Base-by-base conservation (phyloP, 805 yeast genomes). In the Hanseniaspora nectarophila region DNA sequence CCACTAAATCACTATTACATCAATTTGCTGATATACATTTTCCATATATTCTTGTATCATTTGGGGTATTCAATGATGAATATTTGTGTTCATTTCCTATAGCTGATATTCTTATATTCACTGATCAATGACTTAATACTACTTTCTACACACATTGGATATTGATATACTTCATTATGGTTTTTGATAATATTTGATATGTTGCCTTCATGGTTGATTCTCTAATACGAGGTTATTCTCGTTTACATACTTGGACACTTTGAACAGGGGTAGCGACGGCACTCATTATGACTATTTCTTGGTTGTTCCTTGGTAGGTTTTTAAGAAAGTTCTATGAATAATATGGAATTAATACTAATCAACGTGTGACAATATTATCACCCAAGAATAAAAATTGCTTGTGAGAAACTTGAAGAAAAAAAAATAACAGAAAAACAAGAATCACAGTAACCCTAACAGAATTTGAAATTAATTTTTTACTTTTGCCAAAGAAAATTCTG, bases 211-310 rank as follows among this genome's bases (percentile, higher is more conserved):
- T n/a, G 15, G 35, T 34, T 34, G 38, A 16, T 29, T 29, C 32
- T 12, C 9, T 16, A 12, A 24, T 13, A 13, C 31, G 15, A 9
- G 5, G 18, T 12, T 15, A 4, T 29, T 4, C 15, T 29, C 32
- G 9, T n/a, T 42, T 58, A 81, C 88, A 77, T 81, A 81, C 88
- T 80, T 82, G 89, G 72, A 84, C 90, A 76, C 89, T 82, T 80
- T 84, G 87, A 73, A 75, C 73, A 69, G 87, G 45, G 45, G 45
- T 42, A 42, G 45, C 45, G 45, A 72, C 71, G 83, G 78, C 83
- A 78, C 45, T 79, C 70, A 71, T 70, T 67, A 65, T 63, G 61
- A 61, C 59, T 54, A 40, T 48, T 37, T 23, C 28, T 48, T 32
- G 53, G 53, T 48, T 48, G 53, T 48, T 48, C 45, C 46, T 33